Evolutionary conservation across 106 monocot genomes (phyloP).

Genomic region (Platanthera zijinensis): DNA sequence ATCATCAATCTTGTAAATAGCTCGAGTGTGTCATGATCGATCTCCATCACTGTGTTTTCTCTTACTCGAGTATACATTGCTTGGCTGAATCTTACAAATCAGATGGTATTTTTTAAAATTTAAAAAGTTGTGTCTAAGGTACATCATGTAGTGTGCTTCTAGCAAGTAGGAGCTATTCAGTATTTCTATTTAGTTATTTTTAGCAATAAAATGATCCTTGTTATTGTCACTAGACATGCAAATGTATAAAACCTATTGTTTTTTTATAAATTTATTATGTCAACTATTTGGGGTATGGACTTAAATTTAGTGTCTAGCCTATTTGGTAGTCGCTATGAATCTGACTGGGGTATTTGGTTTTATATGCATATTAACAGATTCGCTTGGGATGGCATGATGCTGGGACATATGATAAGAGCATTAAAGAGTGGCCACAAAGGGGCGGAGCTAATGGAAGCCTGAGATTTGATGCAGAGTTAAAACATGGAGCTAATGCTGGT

Average conservation of each 20-base stretch:
- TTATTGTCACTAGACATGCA: not conserved
- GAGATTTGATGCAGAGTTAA: conserved; percentile 78
- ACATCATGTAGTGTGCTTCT: not conserved
- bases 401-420: conserved; percentile 95
- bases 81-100: not conserved
- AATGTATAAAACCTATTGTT: not conserved
- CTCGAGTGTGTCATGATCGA: too few species aligned
- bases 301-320: not conserved
- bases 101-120: too few species aligned
- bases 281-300: not conserved
- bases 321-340: not conserved
- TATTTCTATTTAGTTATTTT: not conserved
- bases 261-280: not conserved
- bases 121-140: not conserved
- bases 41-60: not conserved
- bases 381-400: conserved; percentile 98
- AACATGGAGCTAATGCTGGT: conserved; percentile 98
- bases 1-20: too few species aligned
- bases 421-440: conserved; percentile 78
- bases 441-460: conserved; percentile 98
- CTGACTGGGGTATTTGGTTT: not conserved
- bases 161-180: not conserved
- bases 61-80: not conserved
- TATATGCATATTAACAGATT: conserved; percentile 32
- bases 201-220: not conserved